Conservation (phyloP, 441 rosid genomes). For the Corymbia calophylla region DNA sequence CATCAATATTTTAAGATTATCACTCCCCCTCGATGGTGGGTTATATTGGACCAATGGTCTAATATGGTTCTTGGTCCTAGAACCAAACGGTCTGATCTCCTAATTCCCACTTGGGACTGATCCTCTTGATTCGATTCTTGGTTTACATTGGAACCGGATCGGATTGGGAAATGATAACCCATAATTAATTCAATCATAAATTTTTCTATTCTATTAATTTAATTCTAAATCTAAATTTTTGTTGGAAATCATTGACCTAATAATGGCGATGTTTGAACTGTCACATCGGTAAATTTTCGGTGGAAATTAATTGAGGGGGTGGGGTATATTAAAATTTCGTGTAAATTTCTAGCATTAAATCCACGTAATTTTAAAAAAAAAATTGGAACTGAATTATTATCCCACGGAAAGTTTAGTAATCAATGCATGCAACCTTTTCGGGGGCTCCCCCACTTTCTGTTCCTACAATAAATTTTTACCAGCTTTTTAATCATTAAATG, state of each 20-base stretch:
- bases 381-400: fast-evolving
- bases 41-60: no score
- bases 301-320: fast-evolving
- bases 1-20: no score
- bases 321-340: fast-evolving
- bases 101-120: no score
- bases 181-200: not conserved
- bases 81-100: no score
- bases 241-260: fast-evolving
- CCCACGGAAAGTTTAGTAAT: no score
- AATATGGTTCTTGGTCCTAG: no score
- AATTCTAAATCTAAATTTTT: not conserved
- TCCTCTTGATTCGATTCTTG: no score
- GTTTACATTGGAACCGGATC: no score
- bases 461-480: not conserved
- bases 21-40: no score
- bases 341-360: no score
- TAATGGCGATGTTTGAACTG: no score
- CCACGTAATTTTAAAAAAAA: fast-evolving
- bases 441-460: not conserved
- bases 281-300: fast-evolving
- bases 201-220: not conserved
- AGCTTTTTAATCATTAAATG: not conserved
- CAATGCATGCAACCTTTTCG: not conserved
- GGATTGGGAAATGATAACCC: no score